Conservation (phyloP, 2,329 filamentous ascomycete species). For the Lasiodiplodia sp. region DNA sequence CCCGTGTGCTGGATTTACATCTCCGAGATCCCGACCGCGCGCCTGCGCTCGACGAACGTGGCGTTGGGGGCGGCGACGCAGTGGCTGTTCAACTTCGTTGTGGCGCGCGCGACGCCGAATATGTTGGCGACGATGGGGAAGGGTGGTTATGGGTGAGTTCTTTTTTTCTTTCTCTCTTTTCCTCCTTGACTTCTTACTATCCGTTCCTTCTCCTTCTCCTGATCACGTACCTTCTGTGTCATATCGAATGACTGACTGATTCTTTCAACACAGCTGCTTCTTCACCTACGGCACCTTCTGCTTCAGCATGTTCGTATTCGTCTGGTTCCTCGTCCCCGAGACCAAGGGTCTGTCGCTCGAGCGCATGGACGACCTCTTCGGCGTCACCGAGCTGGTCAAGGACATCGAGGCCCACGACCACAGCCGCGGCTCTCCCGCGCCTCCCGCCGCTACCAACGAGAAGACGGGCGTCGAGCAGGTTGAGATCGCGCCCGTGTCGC, state of each 20-base stretch:
- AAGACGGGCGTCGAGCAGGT: constrained; percentile 24
- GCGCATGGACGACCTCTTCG: constrained; percentile 72
- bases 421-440: not conserved
- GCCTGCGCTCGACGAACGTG: constrained; percentile 72
- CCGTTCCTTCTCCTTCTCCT: too few relatives aligned
- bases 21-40: constrained; percentile 72
- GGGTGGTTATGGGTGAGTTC: constrained; percentile 40
- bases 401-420: constrained; percentile 12
- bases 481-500: not conserved
- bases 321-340: constrained; percentile 74
- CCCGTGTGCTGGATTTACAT: constrained; percentile 77
- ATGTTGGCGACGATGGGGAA: constrained; percentile 67
- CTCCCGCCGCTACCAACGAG: not conserved
- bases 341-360: constrained; percentile 71
- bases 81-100: constrained; percentile 78
- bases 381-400: constrained; percentile 58
- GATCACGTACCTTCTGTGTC: too few relatives aligned
- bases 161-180: not conserved
- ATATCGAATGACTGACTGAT: too few relatives aligned
- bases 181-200: not conserved
- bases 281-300: constrained; percentile 74
- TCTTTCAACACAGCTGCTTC: constrained; percentile 62
- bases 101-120: constrained; percentile 70
- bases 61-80: constrained; percentile 72
- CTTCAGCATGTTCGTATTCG: constrained; percentile 69